Evolutionary conservation across 2,329 filamentous ascomycete genomes (phyloP), one percentile per base, ranked within the genome.

Genomic region (Epichloe baconii): DNA sequence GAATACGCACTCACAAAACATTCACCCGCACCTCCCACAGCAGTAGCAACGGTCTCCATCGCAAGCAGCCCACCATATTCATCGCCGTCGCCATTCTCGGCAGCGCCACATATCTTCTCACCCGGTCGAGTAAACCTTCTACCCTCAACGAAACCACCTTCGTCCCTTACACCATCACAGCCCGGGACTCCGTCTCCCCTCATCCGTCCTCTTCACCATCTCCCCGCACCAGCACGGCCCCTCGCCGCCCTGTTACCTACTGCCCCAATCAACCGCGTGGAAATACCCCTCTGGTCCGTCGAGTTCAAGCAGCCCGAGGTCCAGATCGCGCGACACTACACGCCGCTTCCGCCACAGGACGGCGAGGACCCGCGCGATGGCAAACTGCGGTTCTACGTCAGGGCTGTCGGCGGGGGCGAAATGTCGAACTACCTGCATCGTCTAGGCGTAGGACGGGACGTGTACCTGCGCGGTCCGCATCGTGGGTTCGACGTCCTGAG

Each of bases 271-370:
- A 58, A 52, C 14, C 12, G 10, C 2, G 56, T 68, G 69, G 68
- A 58, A 56, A 11, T 56, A 78, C 51, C 85, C 4, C 75, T 94
- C 42, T 95, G 88, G 85, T 89, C 85, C 55, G 84, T 97, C 36
- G 86, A 96, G 71, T 82, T 95, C 62, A 95, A 95, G 70, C 93
- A 97, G 69, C 93, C 93, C 2, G 83, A 95, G 65, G 70, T 97
- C 52, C 90, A 96, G 68, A 95, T 98, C 59, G 87, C 88, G 43
- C 74, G 93, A 55, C 83, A 88, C 52, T 98, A 98, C 68, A 97
- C 93, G 4, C 89, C 91, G 0, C 72, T 98, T 0, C 91, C 88
- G 0, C 76, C 80, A 0, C 26, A 57, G 0, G 49, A 54, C 0
- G 57, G 48, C 4, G 58, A 62, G 14, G 61, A 66, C 2, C 59